Percentiles rank a stretch among this genome's conserved stretches.
These are phyloP conservation scores for Stachybotrys chartarum DNA, from an alignment of 2,329 filamentous ascomycete genomes.

Conservation along the genomic window DNA sequence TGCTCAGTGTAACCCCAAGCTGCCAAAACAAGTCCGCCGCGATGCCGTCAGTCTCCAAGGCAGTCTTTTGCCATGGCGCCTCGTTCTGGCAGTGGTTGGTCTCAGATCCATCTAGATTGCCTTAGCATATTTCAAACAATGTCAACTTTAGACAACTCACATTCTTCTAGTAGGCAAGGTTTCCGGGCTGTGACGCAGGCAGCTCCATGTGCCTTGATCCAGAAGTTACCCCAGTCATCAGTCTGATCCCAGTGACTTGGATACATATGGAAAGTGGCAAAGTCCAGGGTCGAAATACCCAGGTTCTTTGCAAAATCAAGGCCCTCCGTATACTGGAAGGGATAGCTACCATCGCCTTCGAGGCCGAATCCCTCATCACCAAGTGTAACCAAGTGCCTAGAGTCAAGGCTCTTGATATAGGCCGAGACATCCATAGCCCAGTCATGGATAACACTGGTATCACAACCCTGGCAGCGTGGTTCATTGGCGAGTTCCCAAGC, in stretches of 20 bases:
- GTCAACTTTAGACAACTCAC: no score
- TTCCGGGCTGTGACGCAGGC: constrained; percentile 18
- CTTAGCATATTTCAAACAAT: not conserved
- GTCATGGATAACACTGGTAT: constrained; percentile 23
- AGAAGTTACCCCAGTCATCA: constrained; percentile 5
- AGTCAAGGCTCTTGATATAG: constrained; percentile 59
- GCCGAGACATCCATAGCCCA: constrained; percentile 46
- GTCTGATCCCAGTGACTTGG: constrained; percentile 16
- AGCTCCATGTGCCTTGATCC: constrained; percentile 15
- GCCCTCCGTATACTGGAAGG: constrained; percentile 42
- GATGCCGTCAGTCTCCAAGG: constrained; percentile 20
- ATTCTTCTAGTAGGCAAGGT: constrained; percentile 23
- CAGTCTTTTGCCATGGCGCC: constrained; percentile 34
- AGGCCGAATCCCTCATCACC: constrained; percentile 48
- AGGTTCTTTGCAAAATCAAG: constrained; percentile 44
- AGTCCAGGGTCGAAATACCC: constrained; percentile 45
- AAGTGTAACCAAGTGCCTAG: constrained; percentile 54
- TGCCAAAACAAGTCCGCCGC: constrained; percentile 31
- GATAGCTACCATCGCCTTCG: constrained; percentile 40
- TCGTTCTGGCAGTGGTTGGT: constrained; percentile 31
- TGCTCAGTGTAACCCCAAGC: constrained; percentile 30
- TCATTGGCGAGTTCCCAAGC: constrained; percentile 48
- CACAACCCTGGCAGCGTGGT: constrained; percentile 24
- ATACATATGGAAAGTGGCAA: constrained; percentile 22
- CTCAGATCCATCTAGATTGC: constrained; percentile 11